Percentiles rank a stretch among this genome's conserved stretches.
Evolutionary conservation across 768 basidiomycete genomes (phyloP).

Genomic region (Panaeolus papilionaceus): DNA sequence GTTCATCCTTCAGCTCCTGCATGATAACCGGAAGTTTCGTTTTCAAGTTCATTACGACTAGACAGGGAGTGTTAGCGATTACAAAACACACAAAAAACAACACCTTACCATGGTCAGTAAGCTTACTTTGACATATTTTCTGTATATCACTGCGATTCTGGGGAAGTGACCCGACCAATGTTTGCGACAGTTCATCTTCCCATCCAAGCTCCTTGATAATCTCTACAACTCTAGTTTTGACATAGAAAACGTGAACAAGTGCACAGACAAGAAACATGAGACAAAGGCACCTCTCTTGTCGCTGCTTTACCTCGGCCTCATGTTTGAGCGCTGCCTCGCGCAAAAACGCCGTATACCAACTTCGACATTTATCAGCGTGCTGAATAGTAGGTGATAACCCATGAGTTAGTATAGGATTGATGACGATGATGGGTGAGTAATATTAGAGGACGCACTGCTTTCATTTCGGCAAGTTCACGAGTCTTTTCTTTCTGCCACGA

Average conservation of each 20-base stretch:
- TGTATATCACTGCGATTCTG: neutral
- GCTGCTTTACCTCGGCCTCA: neutral
- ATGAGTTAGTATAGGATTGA: too few relatives aligned
- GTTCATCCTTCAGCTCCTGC: neutral
- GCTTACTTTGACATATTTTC: neutral
- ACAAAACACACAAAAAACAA: neutral
- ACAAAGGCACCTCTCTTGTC: neutral
- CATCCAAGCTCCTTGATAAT: slow-evolving; percentile 4
- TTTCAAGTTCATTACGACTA: neutral
- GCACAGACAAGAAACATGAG: neutral
- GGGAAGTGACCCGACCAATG: neutral
- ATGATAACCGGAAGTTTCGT: neutral
- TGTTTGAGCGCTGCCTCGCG: neutral
- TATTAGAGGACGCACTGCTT: neutral
- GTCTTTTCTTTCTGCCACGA: neutral
- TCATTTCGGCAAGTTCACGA: neutral
- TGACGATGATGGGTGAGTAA: too few relatives aligned
- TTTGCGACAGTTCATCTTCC: neutral
- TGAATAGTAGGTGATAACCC: neutral
- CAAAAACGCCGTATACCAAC: neutral
- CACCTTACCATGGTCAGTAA: neutral
- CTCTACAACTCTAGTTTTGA: neutral
- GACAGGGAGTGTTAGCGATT: neutral
- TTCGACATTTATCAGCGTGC: neutral
- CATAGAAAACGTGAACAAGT: neutral